Conservation (phyloP, 495 filamentous ascomycete genomes). For the Friedmanniomyces simplex region DNA sequence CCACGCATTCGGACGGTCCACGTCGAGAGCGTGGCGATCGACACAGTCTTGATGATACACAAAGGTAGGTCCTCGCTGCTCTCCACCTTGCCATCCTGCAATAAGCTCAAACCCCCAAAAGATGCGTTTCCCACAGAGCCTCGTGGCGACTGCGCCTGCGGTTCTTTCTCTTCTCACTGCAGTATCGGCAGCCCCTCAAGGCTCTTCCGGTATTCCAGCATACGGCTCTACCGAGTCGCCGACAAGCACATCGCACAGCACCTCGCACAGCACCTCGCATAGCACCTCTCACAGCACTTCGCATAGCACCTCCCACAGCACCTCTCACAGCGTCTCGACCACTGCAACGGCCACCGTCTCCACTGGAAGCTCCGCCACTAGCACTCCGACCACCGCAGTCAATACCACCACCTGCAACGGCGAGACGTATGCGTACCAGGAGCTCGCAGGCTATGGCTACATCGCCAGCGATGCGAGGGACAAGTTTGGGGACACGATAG, state of each 20-base stretch:
- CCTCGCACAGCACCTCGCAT: neutral
- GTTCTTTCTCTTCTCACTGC: neutral
- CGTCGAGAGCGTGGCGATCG: too few species aligned
- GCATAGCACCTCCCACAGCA: neutral
- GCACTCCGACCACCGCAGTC: constrained; percentile 24
- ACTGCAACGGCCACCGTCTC: too few species aligned
- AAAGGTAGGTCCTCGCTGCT: too few species aligned
- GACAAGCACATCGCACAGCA: neutral
- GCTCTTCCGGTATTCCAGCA: too few species aligned
- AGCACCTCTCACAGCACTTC: neutral
- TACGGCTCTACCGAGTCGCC: neutral
- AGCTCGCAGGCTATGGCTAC: constrained; percentile 61
- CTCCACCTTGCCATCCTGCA: too few species aligned
- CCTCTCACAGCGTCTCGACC: too few species aligned
- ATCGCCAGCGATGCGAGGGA: constrained; percentile 51
- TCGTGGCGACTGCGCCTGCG: neutral
- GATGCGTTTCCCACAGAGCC: neutral
- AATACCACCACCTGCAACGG: constrained; percentile 53
- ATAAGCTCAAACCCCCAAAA: neutral
- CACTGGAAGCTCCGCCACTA: neutral
- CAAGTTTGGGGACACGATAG: constrained; percentile 65
- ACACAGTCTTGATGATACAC: too few species aligned
- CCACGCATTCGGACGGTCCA: too few species aligned
- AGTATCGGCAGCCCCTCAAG: neutral
- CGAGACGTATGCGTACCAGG: constrained; percentile 53